Conservation (phyloP, 257 asterid species). For the Scutellaria barbata region DNA sequence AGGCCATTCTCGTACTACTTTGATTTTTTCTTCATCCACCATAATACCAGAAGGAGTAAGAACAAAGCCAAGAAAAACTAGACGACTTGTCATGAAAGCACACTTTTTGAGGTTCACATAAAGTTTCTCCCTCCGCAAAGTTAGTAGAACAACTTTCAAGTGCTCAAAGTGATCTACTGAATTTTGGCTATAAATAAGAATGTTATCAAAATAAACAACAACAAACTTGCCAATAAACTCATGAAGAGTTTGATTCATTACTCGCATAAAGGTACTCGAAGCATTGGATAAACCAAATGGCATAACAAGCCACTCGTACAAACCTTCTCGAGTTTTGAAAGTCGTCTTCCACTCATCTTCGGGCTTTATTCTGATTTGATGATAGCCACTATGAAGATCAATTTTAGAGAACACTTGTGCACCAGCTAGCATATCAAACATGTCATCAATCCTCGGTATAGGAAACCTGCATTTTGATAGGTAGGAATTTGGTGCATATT, state of each 20-base stretch:
- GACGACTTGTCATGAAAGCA: background rate
- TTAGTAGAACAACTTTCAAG: no score
- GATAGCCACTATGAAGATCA: background rate
- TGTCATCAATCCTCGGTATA: no score
- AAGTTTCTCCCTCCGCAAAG: background rate
- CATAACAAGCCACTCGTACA: background rate
- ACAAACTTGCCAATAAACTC: no score
- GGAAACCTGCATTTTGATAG: no score
- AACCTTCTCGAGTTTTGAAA: background rate
- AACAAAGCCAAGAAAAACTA: background rate
- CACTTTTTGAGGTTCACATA: background rate
- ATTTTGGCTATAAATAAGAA: background rate
- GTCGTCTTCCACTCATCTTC: background rate
- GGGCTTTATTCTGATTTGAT: background rate
- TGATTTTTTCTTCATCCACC: background rate
- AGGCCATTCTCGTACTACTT: no score
- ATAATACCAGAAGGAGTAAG: background rate
- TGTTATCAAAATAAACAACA: background rate
- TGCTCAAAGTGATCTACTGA: background rate
- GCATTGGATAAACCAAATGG: background rate
- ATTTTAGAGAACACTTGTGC: background rate
- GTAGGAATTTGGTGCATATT: accelerated
- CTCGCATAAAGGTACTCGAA: background rate
- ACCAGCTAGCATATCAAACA: background rate
- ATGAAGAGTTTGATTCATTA: no score